Evolutionary conservation across 768 basidiomycete genomes (phyloP), one percentile per base, ranked within the genome.

Genomic region (Phylloporus sp.): DNA sequence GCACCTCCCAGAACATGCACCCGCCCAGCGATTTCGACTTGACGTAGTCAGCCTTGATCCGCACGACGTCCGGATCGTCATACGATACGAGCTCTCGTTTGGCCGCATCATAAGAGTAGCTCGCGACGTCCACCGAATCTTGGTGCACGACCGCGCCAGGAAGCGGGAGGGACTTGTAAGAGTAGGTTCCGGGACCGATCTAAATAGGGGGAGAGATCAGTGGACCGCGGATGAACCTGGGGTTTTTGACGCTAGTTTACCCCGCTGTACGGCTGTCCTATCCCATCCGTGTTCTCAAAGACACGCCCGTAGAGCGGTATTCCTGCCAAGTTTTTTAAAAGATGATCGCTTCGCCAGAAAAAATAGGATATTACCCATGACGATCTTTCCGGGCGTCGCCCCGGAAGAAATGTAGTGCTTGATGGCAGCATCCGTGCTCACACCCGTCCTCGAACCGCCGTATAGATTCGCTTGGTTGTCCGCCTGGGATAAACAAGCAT

Each of bases 271-370:
- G 86, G 62, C 32, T 74, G 67, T 6, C 86, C 86, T 48, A 90
- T 70, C 6, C 84, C 84, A 28, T 61, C 56, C 1, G 88, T 90
- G 26, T 77, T 68, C 58, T 86, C 81, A 58, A 90, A 92, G 2
- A 82, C 80, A 55, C 82, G 81, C 0, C 88, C 89, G 56, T 90
- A 92, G 4, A 90, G 70, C 4, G 90, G 90, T 61, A 90, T 83
- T 42, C 87, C 82, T 47, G 17, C 15, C 9, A 36, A 17, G n/a
- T 15, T 18, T 21, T 38, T 38, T 14, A 36, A 27, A 32, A 7
- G 1, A 17, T 1, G 4, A 6, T 14, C 14, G 23, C 23, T 27
- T 41, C n/a, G 21, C 1, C 29, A 28, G 38, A 15, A 24, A 11
- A 31, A 9, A 23, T 13, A 31, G 13, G 15, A 3, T 35, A 59